Percentiles rank a stretch among this genome's conserved stretches.
phyloP scores from a whole-genome alignment of 2,329 filamentous ascomycete genomes.

The Sporothrix brasiliensis region DNA sequence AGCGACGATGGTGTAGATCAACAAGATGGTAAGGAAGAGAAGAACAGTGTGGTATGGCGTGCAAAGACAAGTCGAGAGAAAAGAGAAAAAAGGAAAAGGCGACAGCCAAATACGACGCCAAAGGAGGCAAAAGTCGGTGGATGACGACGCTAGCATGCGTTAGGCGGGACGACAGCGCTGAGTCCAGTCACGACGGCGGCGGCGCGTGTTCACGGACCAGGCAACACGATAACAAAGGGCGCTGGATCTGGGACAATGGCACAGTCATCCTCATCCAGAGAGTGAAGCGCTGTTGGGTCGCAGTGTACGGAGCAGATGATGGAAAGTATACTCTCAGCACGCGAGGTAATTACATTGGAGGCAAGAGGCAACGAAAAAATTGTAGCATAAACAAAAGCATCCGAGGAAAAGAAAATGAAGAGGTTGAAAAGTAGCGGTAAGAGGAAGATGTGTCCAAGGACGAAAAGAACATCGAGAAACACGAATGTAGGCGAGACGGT shows the following conservation, averaged over 20 bases:
- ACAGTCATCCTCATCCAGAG: slow-evolving; percentile 22
- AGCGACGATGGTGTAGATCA: background rate
- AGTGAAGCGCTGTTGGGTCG: background rate
- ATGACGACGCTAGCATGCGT: slow-evolving; percentile 33
- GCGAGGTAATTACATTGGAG: background rate
- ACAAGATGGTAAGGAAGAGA: background rate
- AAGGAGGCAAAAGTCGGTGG: slow-evolving; percentile 29
- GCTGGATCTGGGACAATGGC: background rate
- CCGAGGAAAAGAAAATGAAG: background rate
- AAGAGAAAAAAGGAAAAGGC: slow-evolving; percentile 12
- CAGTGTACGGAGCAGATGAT: background rate
- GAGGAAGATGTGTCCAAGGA: background rate
- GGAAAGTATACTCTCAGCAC: background rate
- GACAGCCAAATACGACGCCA: slow-evolving; percentile 20
- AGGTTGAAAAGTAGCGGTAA: background rate
- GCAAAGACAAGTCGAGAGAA: background rate
- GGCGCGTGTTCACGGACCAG: slow-evolving; percentile 27
- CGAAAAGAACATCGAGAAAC: slow-evolving; percentile 8
- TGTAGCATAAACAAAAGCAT: background rate
- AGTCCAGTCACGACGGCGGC: slow-evolving; percentile 24
- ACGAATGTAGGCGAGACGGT: slow-evolving; percentile 14
- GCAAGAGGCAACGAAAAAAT: no score
- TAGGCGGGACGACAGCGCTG: slow-evolving; percentile 17
- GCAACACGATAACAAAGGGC: slow-evolving; percentile 22
- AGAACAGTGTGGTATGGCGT: background rate